Base-by-base conservation (phyloP, 2,329 filamentous ascomycete genomes). In the Aspergillus udagawae region DNA sequence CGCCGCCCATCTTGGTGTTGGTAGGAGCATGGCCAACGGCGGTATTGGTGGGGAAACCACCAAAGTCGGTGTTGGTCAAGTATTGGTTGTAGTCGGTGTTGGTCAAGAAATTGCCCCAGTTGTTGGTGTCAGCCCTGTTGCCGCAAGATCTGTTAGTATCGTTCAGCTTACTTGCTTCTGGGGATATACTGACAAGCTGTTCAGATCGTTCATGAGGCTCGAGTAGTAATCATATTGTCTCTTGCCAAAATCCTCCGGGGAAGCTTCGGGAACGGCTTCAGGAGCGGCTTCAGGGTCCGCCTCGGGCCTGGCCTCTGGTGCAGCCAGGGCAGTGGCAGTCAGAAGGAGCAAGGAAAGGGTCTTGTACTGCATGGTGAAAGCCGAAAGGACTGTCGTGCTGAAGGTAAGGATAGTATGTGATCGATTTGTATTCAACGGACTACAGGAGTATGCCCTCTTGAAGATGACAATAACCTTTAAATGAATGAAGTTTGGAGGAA, bases 361-460 rank as follows among this genome's bases (percentile, higher is more conserved):
- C 59, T 67, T 68, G 59, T 63, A 63, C 49, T 66, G 60, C 66
- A 68, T 68, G 42, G 48, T 63, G 61, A 54, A 4, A 44, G 28
- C 6, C 21, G 2, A 44, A 38, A 27, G 3, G 23, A 52, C 3
- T 28, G 17, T 10, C 14, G n/a, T 20, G 35, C 17, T n/a, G 47
- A 51, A 8, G 49, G 49, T 51, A 51, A 51, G 27, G 29, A 51
- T 9, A 21, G 49, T 23, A 4, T 4, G 29, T 41, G 10, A 14
- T 23, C 10, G 41, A 20, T 20, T 12, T 38, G 14, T 21, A 21
- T 44, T 44, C 3, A 21, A 44, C 41, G 4, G 20, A 20, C 20
- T 44, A 20, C n/a, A 44, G 21, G 41, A 44, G 4, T 7, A 44
- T 20, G 21, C 4, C n/a, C 7, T 23, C 10, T 23, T 8, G n/a